Evolutionary conservation across 257 asterid genomes (phyloP).

Genomic region (Hygrophila difformis): DNA sequence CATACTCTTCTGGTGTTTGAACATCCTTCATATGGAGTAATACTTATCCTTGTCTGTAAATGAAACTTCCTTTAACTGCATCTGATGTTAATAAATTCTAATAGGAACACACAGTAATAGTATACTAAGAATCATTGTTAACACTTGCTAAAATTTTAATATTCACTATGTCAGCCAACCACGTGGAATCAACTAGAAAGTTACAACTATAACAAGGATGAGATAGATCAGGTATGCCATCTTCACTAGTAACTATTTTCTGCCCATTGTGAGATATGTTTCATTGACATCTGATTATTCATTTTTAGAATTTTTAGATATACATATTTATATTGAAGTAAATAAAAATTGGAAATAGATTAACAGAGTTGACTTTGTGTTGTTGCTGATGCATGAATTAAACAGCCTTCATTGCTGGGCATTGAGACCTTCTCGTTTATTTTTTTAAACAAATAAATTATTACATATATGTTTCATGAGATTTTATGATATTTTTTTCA

Average conservation of each 20-base stretch:
- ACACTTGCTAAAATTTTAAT: conserved; percentile 14
- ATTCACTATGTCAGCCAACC: conserved; percentile 35
- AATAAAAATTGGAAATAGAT: too few species aligned
- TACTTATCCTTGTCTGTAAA: not conserved
- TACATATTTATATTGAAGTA: too few species aligned
- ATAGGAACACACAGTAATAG: not conserved
- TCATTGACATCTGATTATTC: too few species aligned
- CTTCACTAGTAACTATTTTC: conserved; percentile 7
- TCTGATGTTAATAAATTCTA: conserved; percentile 3
- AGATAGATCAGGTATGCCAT: conserved; percentile 75
- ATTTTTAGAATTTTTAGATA: too few species aligned
- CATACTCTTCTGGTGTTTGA: not conserved
- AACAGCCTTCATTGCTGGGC: too few species aligned
- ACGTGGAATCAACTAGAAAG: conserved; percentile 57
- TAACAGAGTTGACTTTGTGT: too few species aligned
- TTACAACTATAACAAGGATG: conserved; percentile 78
- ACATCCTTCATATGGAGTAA: not conserved
- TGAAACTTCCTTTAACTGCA: not conserved
- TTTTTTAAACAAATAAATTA: too few species aligned
- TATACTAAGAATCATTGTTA: not conserved
- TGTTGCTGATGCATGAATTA: too few species aligned
- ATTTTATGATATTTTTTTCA: too few species aligned
- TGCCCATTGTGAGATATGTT: too few species aligned
- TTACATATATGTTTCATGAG: too few species aligned
- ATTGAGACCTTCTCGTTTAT: too few species aligned